These are phyloP conservation scores for Hansenula sp. DNA, from an alignment of 1,139 yeast genomes.

Conservation along the genomic window DNA sequence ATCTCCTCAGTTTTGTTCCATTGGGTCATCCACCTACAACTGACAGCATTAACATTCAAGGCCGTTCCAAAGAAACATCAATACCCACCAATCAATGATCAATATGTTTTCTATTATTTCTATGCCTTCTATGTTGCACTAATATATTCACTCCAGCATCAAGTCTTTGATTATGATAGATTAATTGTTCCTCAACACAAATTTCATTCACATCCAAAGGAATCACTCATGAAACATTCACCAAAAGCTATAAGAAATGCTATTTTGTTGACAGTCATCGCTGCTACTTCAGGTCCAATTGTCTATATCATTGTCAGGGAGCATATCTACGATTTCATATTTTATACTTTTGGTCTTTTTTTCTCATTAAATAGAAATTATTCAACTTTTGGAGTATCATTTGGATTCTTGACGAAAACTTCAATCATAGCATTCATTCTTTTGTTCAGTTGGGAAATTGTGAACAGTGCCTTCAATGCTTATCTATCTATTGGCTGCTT, in stretches of 20 bases:
- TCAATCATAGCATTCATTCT: constrained; percentile 38
- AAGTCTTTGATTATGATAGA: constrained; percentile 57
- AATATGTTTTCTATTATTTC: constrained; percentile 51
- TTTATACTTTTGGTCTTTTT: constrained; percentile 25
- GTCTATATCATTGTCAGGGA: constrained; percentile 42
- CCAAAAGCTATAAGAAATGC: constrained; percentile 37
- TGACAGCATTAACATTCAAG: constrained; percentile 21
- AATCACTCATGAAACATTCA: constrained; percentile 26
- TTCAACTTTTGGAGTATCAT: constrained; percentile 35
- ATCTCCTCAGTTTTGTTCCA: constrained; percentile 37
- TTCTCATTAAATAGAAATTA: constrained; percentile 32
- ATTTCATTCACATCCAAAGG: constrained; percentile 35
- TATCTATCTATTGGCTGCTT: constrained; percentile 83
- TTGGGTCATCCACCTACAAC: constrained; percentile 29
- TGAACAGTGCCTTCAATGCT: constrained; percentile 62
- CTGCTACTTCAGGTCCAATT: constrained; percentile 38
- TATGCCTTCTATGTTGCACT: constrained; percentile 38
- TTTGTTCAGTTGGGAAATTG: constrained; percentile 53
- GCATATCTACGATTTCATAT: constrained; percentile 38
- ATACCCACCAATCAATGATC: constrained; percentile 58
- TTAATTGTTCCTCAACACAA: constrained; percentile 41
- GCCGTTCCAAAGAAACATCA: constrained; percentile 42
- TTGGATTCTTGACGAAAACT: constrained; percentile 34
- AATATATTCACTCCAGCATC: constrained; percentile 50
- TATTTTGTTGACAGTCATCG: constrained; percentile 30